These are phyloP conservation scores for Umbelopsis sp. DNA, from an alignment of 192 early-diverging fungal genomes.

Conservation along the genomic window DNA sequence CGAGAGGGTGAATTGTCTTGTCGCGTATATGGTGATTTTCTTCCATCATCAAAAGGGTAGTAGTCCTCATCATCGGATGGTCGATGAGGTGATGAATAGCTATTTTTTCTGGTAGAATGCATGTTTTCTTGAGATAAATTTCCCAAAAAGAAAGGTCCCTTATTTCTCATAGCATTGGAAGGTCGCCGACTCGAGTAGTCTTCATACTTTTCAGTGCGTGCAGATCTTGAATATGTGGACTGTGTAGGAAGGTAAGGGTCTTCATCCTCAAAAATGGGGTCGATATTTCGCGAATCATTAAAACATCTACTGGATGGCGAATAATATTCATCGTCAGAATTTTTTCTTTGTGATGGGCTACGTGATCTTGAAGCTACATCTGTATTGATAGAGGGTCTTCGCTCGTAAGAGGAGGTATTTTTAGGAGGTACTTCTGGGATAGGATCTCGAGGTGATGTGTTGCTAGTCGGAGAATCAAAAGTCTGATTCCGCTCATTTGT, in stretches of 20 bases:
- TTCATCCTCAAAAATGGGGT: conserved; percentile 14
- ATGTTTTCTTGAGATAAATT: conserved; percentile 12
- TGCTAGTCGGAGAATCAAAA: background rate
- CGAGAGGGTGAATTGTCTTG: background rate
- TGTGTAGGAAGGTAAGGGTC: background rate
- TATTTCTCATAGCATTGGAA: background rate
- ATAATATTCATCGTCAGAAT: background rate
- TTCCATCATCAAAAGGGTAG: background rate
- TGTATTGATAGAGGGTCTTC: background rate
- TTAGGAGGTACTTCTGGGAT: background rate
- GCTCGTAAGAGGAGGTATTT: background rate
- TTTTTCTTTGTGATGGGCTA: background rate
- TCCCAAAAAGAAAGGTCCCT: conserved; percentile 1
- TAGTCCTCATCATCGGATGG: background rate
- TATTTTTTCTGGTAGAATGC: background rate
- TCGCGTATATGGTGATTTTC: background rate
- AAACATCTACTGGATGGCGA: background rate
- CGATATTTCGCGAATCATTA: conserved; percentile 2
- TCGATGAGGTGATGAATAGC: background rate
- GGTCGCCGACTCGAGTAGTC: background rate
- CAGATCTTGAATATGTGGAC: background rate
- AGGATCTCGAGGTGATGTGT: background rate
- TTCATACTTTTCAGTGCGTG: background rate
- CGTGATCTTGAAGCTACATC: background rate
- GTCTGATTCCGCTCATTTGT: conserved; percentile 4